phyloP scores from a whole-genome alignment of 2,329 filamentous ascomycete species.

The Aspergillus japonicus region DNA sequence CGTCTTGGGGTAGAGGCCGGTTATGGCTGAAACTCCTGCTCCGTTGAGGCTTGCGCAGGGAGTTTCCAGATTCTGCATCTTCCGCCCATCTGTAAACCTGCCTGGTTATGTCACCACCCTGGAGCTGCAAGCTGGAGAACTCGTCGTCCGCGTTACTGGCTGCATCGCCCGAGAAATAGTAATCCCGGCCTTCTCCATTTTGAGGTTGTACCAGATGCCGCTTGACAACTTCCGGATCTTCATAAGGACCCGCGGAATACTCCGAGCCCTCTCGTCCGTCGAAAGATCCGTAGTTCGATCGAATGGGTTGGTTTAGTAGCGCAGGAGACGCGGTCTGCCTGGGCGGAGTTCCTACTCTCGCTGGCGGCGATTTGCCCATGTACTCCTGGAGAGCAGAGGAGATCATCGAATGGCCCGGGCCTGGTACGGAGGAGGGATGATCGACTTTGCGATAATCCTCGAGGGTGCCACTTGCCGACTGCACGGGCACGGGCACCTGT shows the following conservation, averaged over 20 bases:
- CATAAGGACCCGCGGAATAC: conserved; percentile 60
- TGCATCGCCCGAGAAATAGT: conserved; percentile 33
- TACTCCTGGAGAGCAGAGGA: conserved; percentile 81
- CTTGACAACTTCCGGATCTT: conserved; percentile 88
- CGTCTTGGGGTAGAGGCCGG: conserved; percentile 74
- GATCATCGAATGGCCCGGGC: conserved; percentile 82
- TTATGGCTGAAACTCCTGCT: conserved; percentile 85
- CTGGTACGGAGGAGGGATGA: conserved; percentile 60
- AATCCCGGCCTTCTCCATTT: conserved; percentile 38
- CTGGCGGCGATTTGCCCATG: conserved; percentile 54
- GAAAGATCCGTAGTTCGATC: conserved; percentile 82
- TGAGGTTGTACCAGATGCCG: conserved; percentile 80
- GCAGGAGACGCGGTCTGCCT: conserved; percentile 59
- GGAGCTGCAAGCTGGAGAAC: conserved; percentile 88
- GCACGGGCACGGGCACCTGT: conserved; percentile 44
- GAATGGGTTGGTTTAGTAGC: conserved; percentile 53
- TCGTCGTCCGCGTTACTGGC: conserved; percentile 64
- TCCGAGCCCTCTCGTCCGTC: conserved; percentile 56
- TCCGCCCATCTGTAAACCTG: conserved; percentile 97
- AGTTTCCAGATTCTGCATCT: conserved; percentile 69
- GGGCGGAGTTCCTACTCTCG: conserved; percentile 46
- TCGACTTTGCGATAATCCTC: conserved; percentile 64
- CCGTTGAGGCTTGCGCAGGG: conserved; percentile 62
- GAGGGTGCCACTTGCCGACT: conserved; percentile 50
- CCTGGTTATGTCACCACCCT: conserved; percentile 90